Base-by-base conservation (phyloP, 768 basidiomycete species). In the Pseudohyphozyma bogoriensis region DNA sequence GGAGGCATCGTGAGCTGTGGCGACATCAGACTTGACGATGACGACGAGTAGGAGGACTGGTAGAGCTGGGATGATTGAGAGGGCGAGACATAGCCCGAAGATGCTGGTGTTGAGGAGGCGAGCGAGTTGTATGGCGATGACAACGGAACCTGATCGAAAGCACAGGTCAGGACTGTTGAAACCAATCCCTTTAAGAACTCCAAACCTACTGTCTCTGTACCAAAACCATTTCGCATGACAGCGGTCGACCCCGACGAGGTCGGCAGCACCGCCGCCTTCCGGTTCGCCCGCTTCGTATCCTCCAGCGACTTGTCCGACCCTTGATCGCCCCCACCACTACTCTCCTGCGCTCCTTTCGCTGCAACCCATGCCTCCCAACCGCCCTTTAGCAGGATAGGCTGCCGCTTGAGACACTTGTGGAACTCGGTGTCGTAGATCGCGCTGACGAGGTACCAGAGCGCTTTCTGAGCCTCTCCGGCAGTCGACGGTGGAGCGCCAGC, bases 371-470 rank as follows among this genome's bases (percentile, higher is more conserved):
- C 87, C 51, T 84, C 80, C 50, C 89, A 76, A 1, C 93, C 93
- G 4, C 92, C 93, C 7, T 85, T 77, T 29, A 97, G 80, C 64
- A 95, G 74, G 73, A 90, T 82, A 1, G 93, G 92, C 67, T 82
- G 80, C 46, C 86, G 77, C 58, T 73, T 69, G 59, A 84, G 76
- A 71, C 84, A 86, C 68, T 80, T 74, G 22, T 60, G 75, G 70
- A 87, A 88, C 18, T 85, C 85, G 29, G 77, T 77, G 68, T 85
- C 85, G 72, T 80, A 85, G 45, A 95, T 86, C 3, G 84, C 80
- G 13, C 80, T 77, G 56, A 83, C 77, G 28, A 92, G 79, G 24
- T 58, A 64, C 54, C 37, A 68, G 2, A 66, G 54, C 15, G 31
- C 51, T 1, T 54, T 56, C 31, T 63, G 64, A 15, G 68, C 62